A percentile compares a stretch with the other conserved stretches of the same genome.
Conservation (phyloP, 2,329 filamentous ascomycete species). For the Trichophyton rubrum region DNA sequence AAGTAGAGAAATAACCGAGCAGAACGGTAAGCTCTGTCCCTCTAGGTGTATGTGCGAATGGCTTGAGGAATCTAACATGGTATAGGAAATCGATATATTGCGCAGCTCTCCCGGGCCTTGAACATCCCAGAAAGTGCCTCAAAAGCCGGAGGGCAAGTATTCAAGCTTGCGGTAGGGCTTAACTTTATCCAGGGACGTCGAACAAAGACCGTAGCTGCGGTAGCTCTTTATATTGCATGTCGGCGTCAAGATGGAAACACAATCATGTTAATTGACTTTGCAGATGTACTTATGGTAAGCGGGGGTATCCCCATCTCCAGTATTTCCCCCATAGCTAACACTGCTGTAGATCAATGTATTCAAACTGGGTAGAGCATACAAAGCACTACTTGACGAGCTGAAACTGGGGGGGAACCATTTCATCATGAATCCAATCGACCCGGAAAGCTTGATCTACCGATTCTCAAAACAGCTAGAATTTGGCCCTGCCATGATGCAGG, state of each 20-base stretch:
- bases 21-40: constrained; percentile 22
- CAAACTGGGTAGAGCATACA: constrained; percentile 79
- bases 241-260: constrained; percentile 66
- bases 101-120: constrained; percentile 29
- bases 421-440: constrained; percentile 62
- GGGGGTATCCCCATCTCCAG: neutral
- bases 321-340: constrained; percentile 15
- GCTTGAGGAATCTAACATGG: neutral
- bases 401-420: constrained; percentile 45
- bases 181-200: constrained; percentile 80
- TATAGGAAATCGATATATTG: constrained; percentile 32
- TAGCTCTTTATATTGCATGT: constrained; percentile 81
- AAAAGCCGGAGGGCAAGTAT: constrained; percentile 57
- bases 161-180: constrained; percentile 59
- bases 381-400: constrained; percentile 56
- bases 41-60: neutral
- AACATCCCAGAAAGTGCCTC: constrained; percentile 47
- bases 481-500: constrained; percentile 63
- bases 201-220: constrained; percentile 73
- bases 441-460: constrained; percentile 81
- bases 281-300: constrained; percentile 56
- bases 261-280: constrained; percentile 89
- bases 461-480: constrained; percentile 92
- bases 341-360: constrained; percentile 67
- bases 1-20: constrained; percentile 37